Percentiles rank a stretch among this genome's conserved stretches.
Evolutionary conservation across 2,329 filamentous ascomycete genomes (phyloP).

Genomic region (Fusarium cicatricum): DNA sequence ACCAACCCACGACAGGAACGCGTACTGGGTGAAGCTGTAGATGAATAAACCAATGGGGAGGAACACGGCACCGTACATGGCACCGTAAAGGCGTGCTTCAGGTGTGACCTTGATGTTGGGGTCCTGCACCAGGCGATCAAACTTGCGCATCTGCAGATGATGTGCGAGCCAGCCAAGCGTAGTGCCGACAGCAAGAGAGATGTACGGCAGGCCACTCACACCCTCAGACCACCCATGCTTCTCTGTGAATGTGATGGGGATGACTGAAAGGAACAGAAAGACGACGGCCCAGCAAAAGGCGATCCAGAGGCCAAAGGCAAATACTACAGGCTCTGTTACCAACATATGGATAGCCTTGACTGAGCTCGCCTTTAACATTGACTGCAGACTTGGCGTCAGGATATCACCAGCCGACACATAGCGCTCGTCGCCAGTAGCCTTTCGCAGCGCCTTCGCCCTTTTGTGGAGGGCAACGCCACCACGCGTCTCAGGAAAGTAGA

Average conservation of each 20-base stretch:
- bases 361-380: constrained; percentile 35
- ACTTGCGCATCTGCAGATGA: constrained; percentile 35
- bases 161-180: constrained; percentile 33
- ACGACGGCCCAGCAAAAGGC: constrained; percentile 39
- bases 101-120: constrained; percentile 33
- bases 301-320: constrained; percentile 38
- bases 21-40: constrained; percentile 35
- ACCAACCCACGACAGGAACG: constrained; percentile 29
- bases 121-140: constrained; percentile 28
- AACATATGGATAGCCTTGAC: constrained; percentile 38
- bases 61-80: constrained; percentile 36
- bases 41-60: constrained; percentile 34
- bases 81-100: constrained; percentile 33
- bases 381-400: constrained; percentile 32
- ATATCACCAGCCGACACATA: constrained; percentile 35
- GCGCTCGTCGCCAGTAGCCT: constrained; percentile 33
- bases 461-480: constrained; percentile 35
- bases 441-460: constrained; percentile 32
- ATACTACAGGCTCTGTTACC: constrained; percentile 36
- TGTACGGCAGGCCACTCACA: constrained; percentile 32
- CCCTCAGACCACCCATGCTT: constrained; percentile 31
- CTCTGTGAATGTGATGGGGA: constrained; percentile 34
- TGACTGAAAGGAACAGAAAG: constrained; percentile 36
- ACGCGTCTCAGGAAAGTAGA: constrained; percentile 34
- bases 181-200: constrained; percentile 31